A percentile compares a stretch with the other conserved stretches of the same genome.
Conservation (phyloP, 1,284 basidiomycete genomes). For the Apiotrichum laibachii region DNA sequence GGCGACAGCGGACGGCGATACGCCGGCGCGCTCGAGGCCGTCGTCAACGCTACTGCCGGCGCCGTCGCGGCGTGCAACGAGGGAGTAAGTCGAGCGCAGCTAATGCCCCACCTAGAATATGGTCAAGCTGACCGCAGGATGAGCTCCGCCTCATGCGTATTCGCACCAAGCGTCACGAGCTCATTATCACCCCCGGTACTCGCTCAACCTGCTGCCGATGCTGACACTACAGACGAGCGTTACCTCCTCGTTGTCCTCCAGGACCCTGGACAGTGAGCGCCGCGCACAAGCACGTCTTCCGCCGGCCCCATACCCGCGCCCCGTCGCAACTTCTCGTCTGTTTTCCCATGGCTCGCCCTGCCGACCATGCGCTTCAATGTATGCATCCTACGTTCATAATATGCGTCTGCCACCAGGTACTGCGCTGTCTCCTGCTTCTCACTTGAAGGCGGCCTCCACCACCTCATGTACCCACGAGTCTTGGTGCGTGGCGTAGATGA, state of each 20-base stretch:
- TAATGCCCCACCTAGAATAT: background rate
- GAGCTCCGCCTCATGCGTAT: conserved; percentile 84
- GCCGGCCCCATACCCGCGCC: background rate
- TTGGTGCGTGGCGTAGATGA: no score
- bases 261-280: conserved; percentile 57
- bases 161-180: conserved; percentile 82
- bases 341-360: background rate
- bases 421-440: no score
- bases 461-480: no score
- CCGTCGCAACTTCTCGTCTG: background rate
- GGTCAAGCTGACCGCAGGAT: conserved; percentile 58
- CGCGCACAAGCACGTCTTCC: no score
- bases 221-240: conserved; percentile 61
- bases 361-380: no score
- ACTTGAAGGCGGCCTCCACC: no score
- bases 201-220: conserved; percentile 4
- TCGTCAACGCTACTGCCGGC: conserved; percentile 70
- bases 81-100: conserved; percentile 26
- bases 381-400: no score
- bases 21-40: conserved; percentile 69
- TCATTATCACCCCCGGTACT: conserved; percentile 88
- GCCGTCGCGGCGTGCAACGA: conserved; percentile 60
- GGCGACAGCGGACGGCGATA: conserved; percentile 78
- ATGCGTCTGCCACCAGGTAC: no score
- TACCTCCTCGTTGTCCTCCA: conserved; percentile 81